Base-by-base conservation (phyloP, 768 basidiomycete species). In the Ramaria rubella region DNA sequence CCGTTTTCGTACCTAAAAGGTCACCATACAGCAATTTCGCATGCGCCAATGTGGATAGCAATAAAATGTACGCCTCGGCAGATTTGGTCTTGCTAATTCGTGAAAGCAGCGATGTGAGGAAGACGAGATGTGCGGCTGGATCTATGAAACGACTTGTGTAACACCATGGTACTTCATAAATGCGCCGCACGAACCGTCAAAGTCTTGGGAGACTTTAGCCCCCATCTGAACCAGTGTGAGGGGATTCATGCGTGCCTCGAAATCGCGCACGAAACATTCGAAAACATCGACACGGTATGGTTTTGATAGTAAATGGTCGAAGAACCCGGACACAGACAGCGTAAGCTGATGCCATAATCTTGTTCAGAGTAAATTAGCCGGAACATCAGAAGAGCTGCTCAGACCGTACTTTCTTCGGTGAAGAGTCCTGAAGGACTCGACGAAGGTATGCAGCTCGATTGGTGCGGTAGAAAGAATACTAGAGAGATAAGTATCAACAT, bases 331-430 rank as follows among this genome's bases (percentile, higher is more conserved):
- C 19, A 98, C 77, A 64, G 90, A 85, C 60, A 82, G 75, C 0
- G 95, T 96, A 26, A 98, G 77, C 69, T 98, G 96, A 69, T 95
- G 94, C 96, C 96, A 99, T 76, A 98, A 77, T 69, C 95, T 98
- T 21, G 24, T 34, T 12, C n/a, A 12, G 46, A 11, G 21, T 15
- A 30, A 24, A 42, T 42, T 19, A 42, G 40, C n/a, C 7, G n/a
- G 1, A 19, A 21, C 7, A 42, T 2, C 23, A 19, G 40, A 21
- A 17, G n/a, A 34, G 11, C 1, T 21, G 12, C 17, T 31, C 44
- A 49, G 27, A 42, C 72, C 86, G 63, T 67, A 90, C 90, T 88
- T 90, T 69, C 86, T 80, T 52, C 80, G 79, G 65, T 93, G 80
- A 38, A 90, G 70, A 8, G 67, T 75, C 64, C 73, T 72, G 73